Conservation (phyloP, 805 yeast species). For the Torulaspora franciscae region DNA sequence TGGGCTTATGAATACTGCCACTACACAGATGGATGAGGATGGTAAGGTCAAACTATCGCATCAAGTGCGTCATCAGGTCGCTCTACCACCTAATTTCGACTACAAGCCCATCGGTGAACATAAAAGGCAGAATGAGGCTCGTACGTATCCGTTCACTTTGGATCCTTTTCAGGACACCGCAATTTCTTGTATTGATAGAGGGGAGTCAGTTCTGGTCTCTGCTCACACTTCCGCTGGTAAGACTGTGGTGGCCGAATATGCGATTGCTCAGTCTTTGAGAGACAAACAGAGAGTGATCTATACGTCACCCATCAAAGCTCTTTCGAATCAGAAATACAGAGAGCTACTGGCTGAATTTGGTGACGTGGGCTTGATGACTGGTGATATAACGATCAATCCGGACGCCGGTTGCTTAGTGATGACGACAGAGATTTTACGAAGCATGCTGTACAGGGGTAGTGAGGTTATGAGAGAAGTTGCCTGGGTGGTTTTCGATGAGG, state of each 20-base stretch:
- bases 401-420: slow-evolving; percentile 97
- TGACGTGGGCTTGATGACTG: slow-evolving; percentile 98
- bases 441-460: slow-evolving; percentile 96
- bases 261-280: slow-evolving; percentile 89
- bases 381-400: slow-evolving; percentile 97
- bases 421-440: slow-evolving; percentile 97
- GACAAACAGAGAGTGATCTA: slow-evolving; percentile 91
- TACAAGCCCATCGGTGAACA: slow-evolving; percentile 87
- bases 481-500: slow-evolving; percentile 97
- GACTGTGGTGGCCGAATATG: slow-evolving; percentile 95
- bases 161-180: slow-evolving; percentile 99
- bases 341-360: slow-evolving; percentile 89
- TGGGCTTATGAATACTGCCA: slow-evolving; percentile 51
- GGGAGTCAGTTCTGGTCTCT: slow-evolving; percentile 90
- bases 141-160: slow-evolving; percentile 84
- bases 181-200: slow-evolving; percentile 90
- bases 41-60: slow-evolving; percentile 70
- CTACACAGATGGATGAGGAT: slow-evolving; percentile 39
- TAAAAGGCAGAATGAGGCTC: slow-evolving; percentile 69
- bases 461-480: slow-evolving; percentile 98
- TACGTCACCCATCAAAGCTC: slow-evolving; percentile 92
- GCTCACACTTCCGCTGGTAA: slow-evolving; percentile 98
- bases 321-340: slow-evolving; percentile 90
- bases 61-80: slow-evolving; percentile 97
- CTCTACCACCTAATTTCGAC: slow-evolving; percentile 86